Percentiles rank a stretch among this genome's conserved stretches.
Evolutionary conservation across 106 monocot genomes (phyloP).

Genomic region (Agapanthus africanus): DNA sequence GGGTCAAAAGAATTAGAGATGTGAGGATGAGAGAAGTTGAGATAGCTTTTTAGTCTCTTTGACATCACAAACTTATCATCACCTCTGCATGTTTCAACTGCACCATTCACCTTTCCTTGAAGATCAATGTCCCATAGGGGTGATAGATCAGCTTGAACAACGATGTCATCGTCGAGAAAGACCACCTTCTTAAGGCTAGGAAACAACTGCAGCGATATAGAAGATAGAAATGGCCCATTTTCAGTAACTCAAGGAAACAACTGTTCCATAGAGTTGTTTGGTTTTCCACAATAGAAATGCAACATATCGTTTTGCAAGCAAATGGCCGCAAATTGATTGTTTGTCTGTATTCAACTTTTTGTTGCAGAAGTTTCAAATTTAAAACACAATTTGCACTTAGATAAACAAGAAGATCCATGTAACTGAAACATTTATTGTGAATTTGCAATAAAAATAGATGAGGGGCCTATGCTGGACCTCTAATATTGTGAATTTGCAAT

Average conservation of each 20-base stretch:
- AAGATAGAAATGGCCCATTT: not conserved
- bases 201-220: conserved; percentile 40
- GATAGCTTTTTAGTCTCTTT: conserved; percentile 31
- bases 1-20: conserved; percentile 23
- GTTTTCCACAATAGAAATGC: no score
- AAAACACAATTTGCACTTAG: no score
- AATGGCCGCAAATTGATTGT: no score
- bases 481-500: no score
- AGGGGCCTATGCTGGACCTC: no score
- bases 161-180: conserved; percentile 37
- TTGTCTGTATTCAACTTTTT: no score
- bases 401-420: no score
- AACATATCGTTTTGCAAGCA: no score
- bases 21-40: conserved; percentile 40
- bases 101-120: conserved; percentile 38
- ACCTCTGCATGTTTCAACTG: conserved; percentile 38
- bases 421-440: no score
- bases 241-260: not conserved
- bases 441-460: no score
- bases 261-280: no score
- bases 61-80: conserved; percentile 37
- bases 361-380: no score
- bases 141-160: conserved; percentile 36
- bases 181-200: conserved; percentile 47
- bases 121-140: conserved; percentile 44